Evolutionary conservation across 108 stramenopile species (phyloP), one percentile per base, ranked within the genome.

Genomic region (Fistulifera solaris): DNA sequence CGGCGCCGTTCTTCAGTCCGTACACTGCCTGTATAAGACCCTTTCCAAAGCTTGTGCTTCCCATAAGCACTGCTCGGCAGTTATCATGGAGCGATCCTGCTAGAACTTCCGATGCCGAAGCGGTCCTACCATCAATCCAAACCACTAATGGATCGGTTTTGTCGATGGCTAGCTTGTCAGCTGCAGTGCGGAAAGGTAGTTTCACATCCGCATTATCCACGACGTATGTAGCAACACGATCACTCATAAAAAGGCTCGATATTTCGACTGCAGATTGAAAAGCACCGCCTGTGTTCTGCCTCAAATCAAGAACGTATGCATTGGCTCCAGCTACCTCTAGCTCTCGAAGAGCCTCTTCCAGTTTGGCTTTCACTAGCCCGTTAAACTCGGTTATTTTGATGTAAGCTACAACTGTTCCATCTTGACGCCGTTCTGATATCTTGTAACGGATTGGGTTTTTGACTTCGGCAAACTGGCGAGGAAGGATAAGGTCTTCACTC

Each of bases 1-100:
- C 95, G 27, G 77, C 80, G 1, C 94, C 94, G 65, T 95, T 89
- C 40, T 78, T 81, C 56, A 98, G 55, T 12, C 95, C 95, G 60
- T 94, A 95, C 40, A 96, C 95, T 6, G 89, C 95, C 68, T 98
- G 97, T 17, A 98, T 91, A 17, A 94, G 58, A 25, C 97, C 97
- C 58, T 98, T 98, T 5, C 97, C 97, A 71, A 94, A 98, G 23
- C 74, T 70, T 13, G 72, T 72, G 23, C 81, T 67, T 5, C 97
- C 95, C 85, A 91, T 93, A 10, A 92, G 76, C 35, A 91, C 77
- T n/a, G 94, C 93, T 2, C 88, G 66, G 55, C 97, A 96, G 56
- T 98, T 91, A 64, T 96, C 94, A 22, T 83, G 83, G 28, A 98
- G 61, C 11, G 93, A 86, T 4, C 89, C 92, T 11, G 95, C 83